Evolutionary conservation across 2,329 filamentous ascomycete species (phyloP).

Genomic region (Knoxdaviesia proteae): DNA sequence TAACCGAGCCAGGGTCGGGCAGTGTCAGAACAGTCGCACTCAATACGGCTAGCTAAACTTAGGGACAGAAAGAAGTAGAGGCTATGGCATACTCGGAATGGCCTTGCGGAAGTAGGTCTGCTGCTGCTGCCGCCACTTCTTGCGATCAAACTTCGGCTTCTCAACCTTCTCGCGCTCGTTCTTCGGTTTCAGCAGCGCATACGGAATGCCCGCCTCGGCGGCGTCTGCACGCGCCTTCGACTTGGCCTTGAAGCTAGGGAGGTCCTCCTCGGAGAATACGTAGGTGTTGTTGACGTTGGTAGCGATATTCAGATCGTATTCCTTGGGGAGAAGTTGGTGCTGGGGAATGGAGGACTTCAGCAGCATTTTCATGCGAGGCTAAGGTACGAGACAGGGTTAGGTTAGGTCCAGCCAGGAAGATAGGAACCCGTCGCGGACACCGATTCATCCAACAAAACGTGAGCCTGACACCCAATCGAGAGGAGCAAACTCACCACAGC

Average conservation of each 20-base stretch:
- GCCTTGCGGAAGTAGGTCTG: slow-evolving; percentile 48
- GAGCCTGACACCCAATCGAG: too few species aligned
- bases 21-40: too few species aligned
- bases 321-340: slow-evolving; percentile 62
- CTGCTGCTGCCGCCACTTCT: slow-evolving; percentile 14
- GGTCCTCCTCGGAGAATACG: slow-evolving; percentile 59
- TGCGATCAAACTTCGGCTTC: slow-evolving; percentile 23
- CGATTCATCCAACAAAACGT: neutral
- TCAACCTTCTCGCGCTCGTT: slow-evolving; percentile 18
- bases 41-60: neutral
- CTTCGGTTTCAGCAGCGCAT: slow-evolving; percentile 27
- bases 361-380: slow-evolving; percentile 40
- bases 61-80: neutral
- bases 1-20: neutral
- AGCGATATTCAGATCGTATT: slow-evolving; percentile 62
- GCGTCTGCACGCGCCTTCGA: slow-evolving; percentile 34
- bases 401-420: slow-evolving; percentile 2
- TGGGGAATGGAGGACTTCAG: slow-evolving; percentile 41
- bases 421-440: neutral
- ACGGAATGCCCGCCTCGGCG: slow-evolving; percentile 35
- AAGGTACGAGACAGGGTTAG: slow-evolving; percentile 8
- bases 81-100: slow-evolving; percentile 27
- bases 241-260: slow-evolving; percentile 39
- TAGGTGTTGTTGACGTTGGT: slow-evolving; percentile 59
- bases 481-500: neutral